These are phyloP conservation scores for Suhomyces yuchorum DNA, from an alignment of 1,139 yeast species.

Conservation along the genomic window DNA sequence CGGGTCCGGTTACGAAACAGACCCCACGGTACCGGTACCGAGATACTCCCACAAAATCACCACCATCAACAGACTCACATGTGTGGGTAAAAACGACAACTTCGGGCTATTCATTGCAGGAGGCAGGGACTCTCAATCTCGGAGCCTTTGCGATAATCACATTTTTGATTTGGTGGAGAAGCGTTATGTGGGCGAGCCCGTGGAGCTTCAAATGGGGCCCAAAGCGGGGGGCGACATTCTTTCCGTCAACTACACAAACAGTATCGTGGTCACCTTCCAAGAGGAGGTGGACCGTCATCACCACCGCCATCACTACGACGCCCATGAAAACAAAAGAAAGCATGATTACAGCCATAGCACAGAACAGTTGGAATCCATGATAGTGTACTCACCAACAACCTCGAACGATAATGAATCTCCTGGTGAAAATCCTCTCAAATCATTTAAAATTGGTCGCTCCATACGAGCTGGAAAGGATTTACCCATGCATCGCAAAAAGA, in stretches of 20 bases:
- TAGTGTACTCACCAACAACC: slow-evolving; percentile 38
- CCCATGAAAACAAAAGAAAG: slow-evolving; percentile 6
- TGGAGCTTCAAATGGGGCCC: slow-evolving; percentile 26
- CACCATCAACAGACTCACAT: slow-evolving; percentile 41
- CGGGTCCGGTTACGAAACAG: slow-evolving; percentile 29
- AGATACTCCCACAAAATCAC: slow-evolving; percentile 59
- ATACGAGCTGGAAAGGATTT: slow-evolving; percentile 37
- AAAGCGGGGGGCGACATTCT: slow-evolving; percentile 22
- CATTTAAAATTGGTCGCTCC: slow-evolving; percentile 38
- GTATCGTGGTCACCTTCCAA: slow-evolving; percentile 36
- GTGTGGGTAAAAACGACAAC: slow-evolving; percentile 49
- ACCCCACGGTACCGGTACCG: slow-evolving; percentile 37
- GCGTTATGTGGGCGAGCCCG: slow-evolving; percentile 43
- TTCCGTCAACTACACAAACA: slow-evolving; percentile 35
- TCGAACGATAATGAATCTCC: slow-evolving; percentile 15
- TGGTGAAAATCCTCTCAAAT: slow-evolving; percentile 36
- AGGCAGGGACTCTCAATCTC: slow-evolving; percentile 52
- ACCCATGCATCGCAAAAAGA: slow-evolving; percentile 26
- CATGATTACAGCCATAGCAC: slow-evolving; percentile 9
- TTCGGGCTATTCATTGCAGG: slow-evolving; percentile 62
- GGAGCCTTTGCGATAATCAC: slow-evolving; percentile 44
- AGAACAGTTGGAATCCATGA: slow-evolving; percentile 34
- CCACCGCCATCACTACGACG: slow-evolving; percentile 9
- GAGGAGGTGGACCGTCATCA: slow-evolving; percentile 30
- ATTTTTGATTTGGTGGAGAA: slow-evolving; percentile 55